phyloP scores from a whole-genome alignment of 2,329 filamentous ascomycete genomes.

The Torrubiellomyces zombiae region DNA sequence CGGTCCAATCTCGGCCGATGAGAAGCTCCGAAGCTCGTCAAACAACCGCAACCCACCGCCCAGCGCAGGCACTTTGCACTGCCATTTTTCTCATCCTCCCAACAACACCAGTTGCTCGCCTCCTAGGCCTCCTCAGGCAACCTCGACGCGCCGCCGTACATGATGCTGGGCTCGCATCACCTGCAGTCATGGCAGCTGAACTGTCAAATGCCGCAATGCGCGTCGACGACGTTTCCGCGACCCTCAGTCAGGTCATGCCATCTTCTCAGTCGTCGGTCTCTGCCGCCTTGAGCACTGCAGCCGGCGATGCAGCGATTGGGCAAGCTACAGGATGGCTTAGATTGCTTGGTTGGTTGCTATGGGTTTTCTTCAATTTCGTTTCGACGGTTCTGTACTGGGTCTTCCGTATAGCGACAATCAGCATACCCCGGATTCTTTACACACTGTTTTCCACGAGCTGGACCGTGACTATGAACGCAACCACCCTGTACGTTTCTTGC shows the following conservation, averaged over 20 bases:
- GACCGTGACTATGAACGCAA: constrained; percentile 98
- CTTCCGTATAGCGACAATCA: constrained; percentile 75
- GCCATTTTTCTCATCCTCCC: no score
- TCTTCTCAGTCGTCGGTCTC: constrained; percentile 15
- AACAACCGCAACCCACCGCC: no score
- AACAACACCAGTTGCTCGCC: no score
- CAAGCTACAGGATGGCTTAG: constrained; percentile 38
- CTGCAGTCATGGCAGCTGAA: constrained; percentile 24
- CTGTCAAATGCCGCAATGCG: constrained; percentile 19
- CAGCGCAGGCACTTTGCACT: no score
- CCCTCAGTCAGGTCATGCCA: constrained; percentile 15
- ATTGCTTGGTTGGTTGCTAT: constrained; percentile 35
- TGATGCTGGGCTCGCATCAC: constrained; percentile 19
- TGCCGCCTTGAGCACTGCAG: constrained; percentile 20
- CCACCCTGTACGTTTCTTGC: constrained; percentile 66
- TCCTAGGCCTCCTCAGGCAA: background rate
- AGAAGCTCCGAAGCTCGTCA: no score
- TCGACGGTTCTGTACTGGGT: constrained; percentile 56
- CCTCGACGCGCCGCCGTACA: constrained; percentile 12
- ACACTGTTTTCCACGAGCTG: constrained; percentile 79
- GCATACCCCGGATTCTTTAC: constrained; percentile 76
- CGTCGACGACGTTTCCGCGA: constrained; percentile 16
- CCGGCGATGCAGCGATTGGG: constrained; percentile 18
- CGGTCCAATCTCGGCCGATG: constrained; percentile 2
- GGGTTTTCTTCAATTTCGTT: constrained; percentile 36